A percentile compares a stretch with the other conserved stretches of the same genome.
Evolutionary conservation across 148 eudicot genomes (phyloP).

Genomic region (Drosera capensis): DNA sequence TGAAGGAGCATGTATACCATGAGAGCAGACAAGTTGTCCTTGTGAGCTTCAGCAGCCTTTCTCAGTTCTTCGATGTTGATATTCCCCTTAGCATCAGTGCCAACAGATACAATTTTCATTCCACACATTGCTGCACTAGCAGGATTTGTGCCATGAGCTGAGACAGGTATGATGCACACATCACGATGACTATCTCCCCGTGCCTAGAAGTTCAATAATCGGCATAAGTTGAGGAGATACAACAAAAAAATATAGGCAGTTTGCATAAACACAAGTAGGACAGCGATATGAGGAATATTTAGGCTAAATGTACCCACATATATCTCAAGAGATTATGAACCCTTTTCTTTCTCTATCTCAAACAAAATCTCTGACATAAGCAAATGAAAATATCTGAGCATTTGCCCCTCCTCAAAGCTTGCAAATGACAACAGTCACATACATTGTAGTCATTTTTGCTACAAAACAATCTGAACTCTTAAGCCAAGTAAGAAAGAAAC

Average conservation of each 20-base stretch:
- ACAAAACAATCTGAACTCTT: no score
- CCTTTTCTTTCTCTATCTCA: no score
- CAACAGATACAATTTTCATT: slow-evolving; percentile 88
- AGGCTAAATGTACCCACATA: no score
- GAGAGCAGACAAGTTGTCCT: slow-evolving; percentile 75
- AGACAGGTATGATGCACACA: slow-evolving; percentile 94
- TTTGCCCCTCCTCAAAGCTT: no score
- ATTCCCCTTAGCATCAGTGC: slow-evolving; percentile 96
- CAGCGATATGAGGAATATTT: no score
- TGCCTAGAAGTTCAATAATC: slow-evolving; percentile 32
- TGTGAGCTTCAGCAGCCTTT: slow-evolving; percentile 86
- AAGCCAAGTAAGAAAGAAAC: no score
- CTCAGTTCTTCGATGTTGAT: slow-evolving; percentile 77
- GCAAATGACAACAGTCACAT: no score
- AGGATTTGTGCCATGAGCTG: slow-evolving; percentile 98
- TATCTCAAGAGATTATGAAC: no score
- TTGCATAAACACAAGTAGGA: no score
- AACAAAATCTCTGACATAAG: no score
- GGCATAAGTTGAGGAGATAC: not conserved
- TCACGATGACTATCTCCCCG: slow-evolving; percentile 94
- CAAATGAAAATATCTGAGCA: no score
- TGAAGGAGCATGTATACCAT: slow-evolving; percentile 35
- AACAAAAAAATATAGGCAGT: not conserved
- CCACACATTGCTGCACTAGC: slow-evolving; percentile 99
- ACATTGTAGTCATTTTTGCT: no score